Base-by-base conservation (phyloP, 2,329 filamentous ascomycete genomes). In the Ascochyta koolunga region DNA sequence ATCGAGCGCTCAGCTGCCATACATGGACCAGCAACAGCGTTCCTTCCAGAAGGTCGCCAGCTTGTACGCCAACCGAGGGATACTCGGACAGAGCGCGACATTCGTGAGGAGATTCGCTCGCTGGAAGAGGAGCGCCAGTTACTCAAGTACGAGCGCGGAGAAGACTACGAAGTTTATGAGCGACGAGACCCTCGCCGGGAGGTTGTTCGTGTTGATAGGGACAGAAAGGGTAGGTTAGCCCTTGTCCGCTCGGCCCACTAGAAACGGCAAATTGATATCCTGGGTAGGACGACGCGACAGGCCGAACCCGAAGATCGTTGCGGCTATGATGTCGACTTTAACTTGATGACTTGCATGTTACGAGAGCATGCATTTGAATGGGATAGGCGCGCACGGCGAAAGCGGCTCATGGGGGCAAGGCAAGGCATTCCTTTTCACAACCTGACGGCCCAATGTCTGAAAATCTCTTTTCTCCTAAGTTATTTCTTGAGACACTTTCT, bases 141-240 rank as follows among this genome's bases (percentile, higher is more conserved):
- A 22, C 75, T 87, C 38, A 81, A 82, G 52, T 77, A 84, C 16
- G 85, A 88, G 70, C 80, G 83, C 38, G 79, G 81, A 41, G 76
- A 78, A 19, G 81, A 85, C 24, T 83, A 86, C 48, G 87, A 90
- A 29, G 81, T 90, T 39, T 73, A 90, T 37, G 88, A 86, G 54
- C 73, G 78, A 49, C 80, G 65, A 74, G 86, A 60, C 52, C 73
- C 60, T 45, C 78, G 65, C 67, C 81, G 64, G 44, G 83, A 86
- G 54, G 76, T 87, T 48, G 80, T 89, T 59, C 82, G 89, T 65
- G 86, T 96, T 67, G 89, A 91, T 78, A 91, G 89, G 82, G 91
- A 97, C 79, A 89, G 89, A 82, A 95, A 90, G 92, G 92, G 93
- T 96, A 95, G 88, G 89, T 87, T 95, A 86, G 86, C 87, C 81